Percentiles rank a stretch among this genome's conserved stretches.
These are phyloP conservation scores for Chlorella sp. DNA, from an alignment of 139 green algal species.

Conservation along the genomic window DNA sequence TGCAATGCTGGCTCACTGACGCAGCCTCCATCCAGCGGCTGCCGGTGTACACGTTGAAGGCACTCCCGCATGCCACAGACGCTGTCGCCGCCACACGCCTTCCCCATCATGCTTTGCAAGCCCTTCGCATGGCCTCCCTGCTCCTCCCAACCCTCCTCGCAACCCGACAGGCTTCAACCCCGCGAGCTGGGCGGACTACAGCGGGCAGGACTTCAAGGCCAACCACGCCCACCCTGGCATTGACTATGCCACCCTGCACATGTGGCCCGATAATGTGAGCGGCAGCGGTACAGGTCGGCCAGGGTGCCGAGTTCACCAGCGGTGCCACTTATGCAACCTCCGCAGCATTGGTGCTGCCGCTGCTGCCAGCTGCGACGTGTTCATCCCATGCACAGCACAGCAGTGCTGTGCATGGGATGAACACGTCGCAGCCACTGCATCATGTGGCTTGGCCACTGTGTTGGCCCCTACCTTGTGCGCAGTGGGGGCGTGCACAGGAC, in stretches of 20 bases:
- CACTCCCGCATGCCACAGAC: too few relatives aligned
- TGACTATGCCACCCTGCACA: slow-evolving; percentile 44
- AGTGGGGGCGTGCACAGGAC: background rate
- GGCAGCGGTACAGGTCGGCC: too few relatives aligned
- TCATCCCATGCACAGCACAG: too few relatives aligned
- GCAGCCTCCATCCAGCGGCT: background rate
- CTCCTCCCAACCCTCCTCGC: too few relatives aligned
- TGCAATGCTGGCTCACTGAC: too few relatives aligned
- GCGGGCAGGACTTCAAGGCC: slow-evolving; percentile 43
- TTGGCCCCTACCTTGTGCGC: slow-evolving; percentile 7
- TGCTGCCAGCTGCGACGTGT: slow-evolving; percentile 17
- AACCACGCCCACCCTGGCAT: slow-evolving; percentile 44
- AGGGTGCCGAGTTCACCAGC: too few relatives aligned
- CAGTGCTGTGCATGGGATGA: too few relatives aligned
- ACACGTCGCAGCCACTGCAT: too few relatives aligned
- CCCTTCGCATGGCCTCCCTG: background rate
- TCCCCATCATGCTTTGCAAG: too few relatives aligned
- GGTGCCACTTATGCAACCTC: background rate
- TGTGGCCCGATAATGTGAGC: slow-evolving; percentile 17
- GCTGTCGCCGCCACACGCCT: background rate
- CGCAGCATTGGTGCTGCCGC: background rate
- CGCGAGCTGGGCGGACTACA: slow-evolving; percentile 8
- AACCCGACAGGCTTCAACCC: background rate
- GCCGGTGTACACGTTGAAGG: too few relatives aligned
- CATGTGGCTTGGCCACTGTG: too few relatives aligned